Conservation (phyloP, 495 filamentous ascomycete species). For the Podospora conica region DNA sequence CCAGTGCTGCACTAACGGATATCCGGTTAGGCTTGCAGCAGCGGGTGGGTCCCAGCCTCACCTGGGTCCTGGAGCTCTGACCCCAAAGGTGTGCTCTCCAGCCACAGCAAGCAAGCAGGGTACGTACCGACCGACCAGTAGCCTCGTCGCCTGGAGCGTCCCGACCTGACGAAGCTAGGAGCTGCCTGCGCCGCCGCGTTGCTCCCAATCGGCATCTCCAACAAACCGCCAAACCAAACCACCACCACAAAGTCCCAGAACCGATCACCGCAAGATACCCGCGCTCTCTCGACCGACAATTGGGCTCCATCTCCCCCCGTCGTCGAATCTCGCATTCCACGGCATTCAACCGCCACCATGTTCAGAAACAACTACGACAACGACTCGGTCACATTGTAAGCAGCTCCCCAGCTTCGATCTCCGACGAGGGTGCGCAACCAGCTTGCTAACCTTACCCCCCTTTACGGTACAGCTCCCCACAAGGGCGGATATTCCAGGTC, state of each 20-base stretch:
- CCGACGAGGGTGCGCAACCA: neutral
- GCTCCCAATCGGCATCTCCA: conserved; percentile 1
- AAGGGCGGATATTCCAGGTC: conserved; percentile 99
- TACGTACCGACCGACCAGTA: conserved; percentile 21
- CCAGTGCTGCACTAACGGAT: too few species aligned
- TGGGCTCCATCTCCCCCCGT: neutral
- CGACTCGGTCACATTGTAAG: conserved; percentile 98
- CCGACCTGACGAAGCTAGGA: conserved; percentile 31
- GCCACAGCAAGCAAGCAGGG: conserved; percentile 1
- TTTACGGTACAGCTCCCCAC: conserved; percentile 67
- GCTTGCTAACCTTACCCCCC: conserved; percentile 12
- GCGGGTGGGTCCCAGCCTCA: neutral
- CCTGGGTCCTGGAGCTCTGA: neutral
- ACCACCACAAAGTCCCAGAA: neutral
- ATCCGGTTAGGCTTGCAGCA: too few species aligned
- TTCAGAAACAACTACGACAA: conserved; percentile 99
- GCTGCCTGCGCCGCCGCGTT: conserved; percentile 30
- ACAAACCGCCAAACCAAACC: conserved; percentile 2
- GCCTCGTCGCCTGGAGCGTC: conserved; percentile 5
- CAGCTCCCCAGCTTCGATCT: conserved; percentile 3
- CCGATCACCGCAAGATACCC: neutral
- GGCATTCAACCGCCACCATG: conserved; percentile 51
- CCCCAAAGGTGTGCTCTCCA: neutral
- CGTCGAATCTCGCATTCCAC: neutral
- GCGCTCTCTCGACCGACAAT: neutral